These are phyloP conservation scores for Cenococcum geophilum DNA, from an alignment of 495 filamentous ascomycete species.

Conservation along the genomic window DNA sequence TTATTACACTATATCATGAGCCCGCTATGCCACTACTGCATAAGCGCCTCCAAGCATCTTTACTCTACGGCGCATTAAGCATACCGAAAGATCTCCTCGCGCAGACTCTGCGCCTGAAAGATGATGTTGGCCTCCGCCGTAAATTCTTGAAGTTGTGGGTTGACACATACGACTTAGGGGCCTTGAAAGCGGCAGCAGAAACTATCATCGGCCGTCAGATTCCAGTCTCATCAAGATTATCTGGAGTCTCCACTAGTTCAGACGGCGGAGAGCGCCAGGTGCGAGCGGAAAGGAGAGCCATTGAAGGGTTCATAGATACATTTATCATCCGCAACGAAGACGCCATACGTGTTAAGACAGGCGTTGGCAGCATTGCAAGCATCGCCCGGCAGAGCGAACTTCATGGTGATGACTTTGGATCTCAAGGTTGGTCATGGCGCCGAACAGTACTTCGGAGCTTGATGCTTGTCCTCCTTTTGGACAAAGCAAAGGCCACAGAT, in stretches of 20 bases:
- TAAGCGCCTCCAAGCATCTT: conserved; percentile 55
- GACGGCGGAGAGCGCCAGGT: conserved; percentile 24
- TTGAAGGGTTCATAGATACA: conserved; percentile 51
- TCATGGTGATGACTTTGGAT: conserved; percentile 38
- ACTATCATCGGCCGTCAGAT: conserved; percentile 56
- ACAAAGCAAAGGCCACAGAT: conserved; percentile 44
- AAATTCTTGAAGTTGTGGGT: conserved; percentile 55
- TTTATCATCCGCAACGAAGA: conserved; percentile 59
- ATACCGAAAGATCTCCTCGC: conserved; percentile 49
- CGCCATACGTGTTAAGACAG: conserved; percentile 31
- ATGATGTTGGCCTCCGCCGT: conserved; percentile 54
- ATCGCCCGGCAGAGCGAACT: conserved; percentile 27
- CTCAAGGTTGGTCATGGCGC: conserved; percentile 45
- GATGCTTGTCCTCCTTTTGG: conserved; percentile 56
- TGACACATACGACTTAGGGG: conserved; percentile 49
- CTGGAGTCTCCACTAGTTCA: conserved; percentile 25
- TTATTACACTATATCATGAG: conserved; percentile 54
- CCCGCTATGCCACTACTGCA: conserved; percentile 49
- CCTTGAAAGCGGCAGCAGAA: conserved; percentile 51
- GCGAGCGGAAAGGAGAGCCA: conserved; percentile 38
- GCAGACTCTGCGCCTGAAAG: conserved; percentile 45
- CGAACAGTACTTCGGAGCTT: conserved; percentile 55
- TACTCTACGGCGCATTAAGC: conserved; percentile 56
- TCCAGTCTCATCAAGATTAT: conserved; percentile 24
- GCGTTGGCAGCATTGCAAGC: conserved; percentile 26